Evolutionary conservation across 2,329 filamentous ascomycete species (phyloP).

Genomic region (Cercospora sp.): DNA sequence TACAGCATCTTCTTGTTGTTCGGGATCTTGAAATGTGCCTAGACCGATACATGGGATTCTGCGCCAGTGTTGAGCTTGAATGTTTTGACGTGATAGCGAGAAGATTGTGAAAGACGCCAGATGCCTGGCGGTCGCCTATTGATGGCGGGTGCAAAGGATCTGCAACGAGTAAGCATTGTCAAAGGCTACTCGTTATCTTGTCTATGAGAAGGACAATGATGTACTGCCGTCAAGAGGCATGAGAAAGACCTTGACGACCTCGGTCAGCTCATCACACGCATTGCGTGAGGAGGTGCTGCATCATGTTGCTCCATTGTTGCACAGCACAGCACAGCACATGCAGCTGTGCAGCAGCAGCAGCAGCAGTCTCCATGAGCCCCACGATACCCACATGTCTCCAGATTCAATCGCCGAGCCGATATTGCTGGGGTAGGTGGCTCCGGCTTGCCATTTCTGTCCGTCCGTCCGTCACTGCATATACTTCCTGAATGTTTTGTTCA

Average conservation of each 20-base stretch:
- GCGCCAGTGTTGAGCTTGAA: not conserved
- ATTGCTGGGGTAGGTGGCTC: not conserved
- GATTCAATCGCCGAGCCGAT: not conserved
- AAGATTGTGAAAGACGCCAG: not conserved
- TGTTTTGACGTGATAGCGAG: not conserved
- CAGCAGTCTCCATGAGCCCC: not conserved
- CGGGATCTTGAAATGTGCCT: conserved; percentile 42
- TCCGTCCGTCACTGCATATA: not conserved
- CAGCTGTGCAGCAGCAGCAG: not conserved
- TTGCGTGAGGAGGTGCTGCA: not conserved
- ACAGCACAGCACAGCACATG: not conserved
- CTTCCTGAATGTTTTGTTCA: not conserved
- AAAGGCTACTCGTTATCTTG: not conserved
- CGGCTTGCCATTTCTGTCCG: not conserved
- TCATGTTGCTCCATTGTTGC: not conserved
- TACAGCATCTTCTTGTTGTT: conserved; percentile 43
- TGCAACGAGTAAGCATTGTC: not conserved
- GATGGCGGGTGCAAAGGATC: too few relatives aligned
- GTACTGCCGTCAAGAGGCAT: not conserved
- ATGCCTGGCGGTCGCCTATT: not conserved
- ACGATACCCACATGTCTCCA: not conserved
- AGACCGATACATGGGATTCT: conserved; percentile 33
- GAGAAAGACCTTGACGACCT: not conserved
- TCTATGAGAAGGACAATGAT: not conserved
- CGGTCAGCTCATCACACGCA: not conserved